These are phyloP conservation scores for Aurifilum marmelostoma DNA, from an alignment of 2,329 filamentous ascomycete genomes.

Conservation along the genomic window DNA sequence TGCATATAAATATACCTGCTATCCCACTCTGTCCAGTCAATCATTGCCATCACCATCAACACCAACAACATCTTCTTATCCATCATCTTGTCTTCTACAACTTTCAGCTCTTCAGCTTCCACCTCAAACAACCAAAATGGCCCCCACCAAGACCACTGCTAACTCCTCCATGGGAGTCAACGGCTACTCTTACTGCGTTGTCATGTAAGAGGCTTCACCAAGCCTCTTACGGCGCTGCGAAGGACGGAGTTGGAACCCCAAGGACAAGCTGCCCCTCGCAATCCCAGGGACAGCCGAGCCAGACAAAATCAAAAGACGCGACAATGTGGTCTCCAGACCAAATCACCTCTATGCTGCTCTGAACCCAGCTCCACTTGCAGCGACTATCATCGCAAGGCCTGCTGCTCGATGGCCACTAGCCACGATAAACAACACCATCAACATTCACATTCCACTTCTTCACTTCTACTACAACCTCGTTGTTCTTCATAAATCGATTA, in stretches of 20 bases:
- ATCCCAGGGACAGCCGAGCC: neutral
- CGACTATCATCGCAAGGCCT: neutral
- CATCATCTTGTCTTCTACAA: neutral
- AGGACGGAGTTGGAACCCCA: neutral
- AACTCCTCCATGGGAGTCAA: conserved; percentile 35
- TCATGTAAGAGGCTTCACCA: conserved; percentile 36
- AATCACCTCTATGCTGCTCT: neutral
- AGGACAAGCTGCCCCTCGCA: neutral
- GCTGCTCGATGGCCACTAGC: neutral
- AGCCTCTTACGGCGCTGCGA: conserved; percentile 9
- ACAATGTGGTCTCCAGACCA: neutral
- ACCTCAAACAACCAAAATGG: conserved; percentile 37
- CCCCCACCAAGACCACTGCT: conserved; percentile 35
- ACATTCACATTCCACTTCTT: neutral
- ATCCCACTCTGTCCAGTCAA: neutral
- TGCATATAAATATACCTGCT: neutral
- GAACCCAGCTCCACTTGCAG: neutral
- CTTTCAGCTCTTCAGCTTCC: conserved; percentile 2
- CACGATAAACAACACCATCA: neutral
- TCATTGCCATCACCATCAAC: neutral
- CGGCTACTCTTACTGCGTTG: conserved; percentile 37
- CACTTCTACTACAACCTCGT: neutral
- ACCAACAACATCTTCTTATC: neutral
- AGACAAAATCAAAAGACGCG: neutral
- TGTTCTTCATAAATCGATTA: neutral